phyloP scores from a whole-genome alignment of 139 green algal species.

The Volvox africanus region DNA sequence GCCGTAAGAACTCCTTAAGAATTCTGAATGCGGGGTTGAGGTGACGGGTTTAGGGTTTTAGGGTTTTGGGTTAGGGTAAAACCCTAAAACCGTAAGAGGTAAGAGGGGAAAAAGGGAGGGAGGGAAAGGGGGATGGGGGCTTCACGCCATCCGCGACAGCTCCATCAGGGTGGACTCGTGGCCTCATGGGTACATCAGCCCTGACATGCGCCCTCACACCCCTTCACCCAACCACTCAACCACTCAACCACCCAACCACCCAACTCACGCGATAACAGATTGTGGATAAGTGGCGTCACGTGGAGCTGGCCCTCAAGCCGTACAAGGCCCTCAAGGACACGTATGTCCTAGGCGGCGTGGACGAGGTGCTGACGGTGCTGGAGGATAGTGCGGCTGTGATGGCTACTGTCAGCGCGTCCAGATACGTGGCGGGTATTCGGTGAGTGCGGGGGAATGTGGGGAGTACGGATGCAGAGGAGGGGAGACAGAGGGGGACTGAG shows the following conservation, averaged over 20 bases:
- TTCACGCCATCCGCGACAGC: no score
- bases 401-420: conserved; percentile 76
- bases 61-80: no score
- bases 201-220: no score
- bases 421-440: conserved; percentile 69
- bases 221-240: no score
- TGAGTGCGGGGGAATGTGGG: neutral
- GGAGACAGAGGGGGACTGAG: neutral
- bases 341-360: conserved; percentile 80
- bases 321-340: conserved; percentile 90
- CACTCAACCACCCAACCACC: no score
- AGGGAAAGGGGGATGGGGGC: neutral
- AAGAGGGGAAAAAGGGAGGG: neutral
- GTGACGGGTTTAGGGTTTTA: no score
- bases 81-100: neutral
- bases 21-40: no score
- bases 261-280: neutral
- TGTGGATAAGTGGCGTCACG: conserved; percentile 33
- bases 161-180: no score
- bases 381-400: conserved; percentile 87
- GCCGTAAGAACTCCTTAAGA: no score
- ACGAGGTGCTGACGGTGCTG: conserved; percentile 81
- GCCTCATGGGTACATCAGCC: no score
- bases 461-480: neutral
- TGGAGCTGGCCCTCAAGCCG: conserved; percentile 45